These are phyloP conservation scores for Cryphonectria nitschkei DNA, from an alignment of 2,329 filamentous ascomycete genomes.

Conservation along the genomic window DNA sequence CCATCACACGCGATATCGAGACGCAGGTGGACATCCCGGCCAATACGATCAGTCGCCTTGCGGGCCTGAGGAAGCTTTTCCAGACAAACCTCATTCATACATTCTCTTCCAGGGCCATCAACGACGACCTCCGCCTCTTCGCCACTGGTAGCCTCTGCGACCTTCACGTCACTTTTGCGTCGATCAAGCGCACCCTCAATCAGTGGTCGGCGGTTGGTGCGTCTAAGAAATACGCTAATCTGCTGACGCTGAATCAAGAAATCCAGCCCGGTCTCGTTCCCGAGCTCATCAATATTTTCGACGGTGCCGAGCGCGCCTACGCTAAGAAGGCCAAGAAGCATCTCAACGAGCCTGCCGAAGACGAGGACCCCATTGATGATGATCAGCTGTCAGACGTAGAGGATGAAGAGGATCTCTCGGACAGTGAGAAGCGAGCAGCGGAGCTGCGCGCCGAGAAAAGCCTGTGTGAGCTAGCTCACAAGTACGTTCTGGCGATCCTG, in stretches of 20 bases:
- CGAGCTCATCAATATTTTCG: conserved; percentile 77
- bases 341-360: conserved; percentile 68
- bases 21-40: conserved; percentile 60
- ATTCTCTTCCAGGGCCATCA: conserved; percentile 67
- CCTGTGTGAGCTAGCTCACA: conserved; percentile 83
- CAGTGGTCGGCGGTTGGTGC: conserved; percentile 44
- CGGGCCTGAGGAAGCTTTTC: conserved; percentile 59
- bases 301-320: conserved; percentile 74
- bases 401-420: conserved; percentile 55
- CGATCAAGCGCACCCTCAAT: conserved; percentile 62
- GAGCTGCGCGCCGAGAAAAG: conserved; percentile 80
- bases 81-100: conserved; percentile 68
- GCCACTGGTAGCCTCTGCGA: conserved; percentile 81
- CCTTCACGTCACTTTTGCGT: conserved; percentile 77
- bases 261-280: conserved; percentile 66
- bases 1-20: conserved; percentile 58
- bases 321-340: conserved; percentile 69
- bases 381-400: conserved; percentile 65
- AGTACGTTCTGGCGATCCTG: conserved; percentile 79
- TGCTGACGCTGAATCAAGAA: conserved; percentile 68
- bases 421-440: conserved; percentile 63
- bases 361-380: conserved; percentile 72
- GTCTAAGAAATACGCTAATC: conserved; percentile 51
- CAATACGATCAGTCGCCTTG: conserved; percentile 63
- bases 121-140: conserved; percentile 78